Percentiles rank a stretch among this genome's conserved stretches.
These are phyloP conservation scores for Iberis pinnata DNA, from an alignment of 345 rosid species.

Conservation along the genomic window DNA sequence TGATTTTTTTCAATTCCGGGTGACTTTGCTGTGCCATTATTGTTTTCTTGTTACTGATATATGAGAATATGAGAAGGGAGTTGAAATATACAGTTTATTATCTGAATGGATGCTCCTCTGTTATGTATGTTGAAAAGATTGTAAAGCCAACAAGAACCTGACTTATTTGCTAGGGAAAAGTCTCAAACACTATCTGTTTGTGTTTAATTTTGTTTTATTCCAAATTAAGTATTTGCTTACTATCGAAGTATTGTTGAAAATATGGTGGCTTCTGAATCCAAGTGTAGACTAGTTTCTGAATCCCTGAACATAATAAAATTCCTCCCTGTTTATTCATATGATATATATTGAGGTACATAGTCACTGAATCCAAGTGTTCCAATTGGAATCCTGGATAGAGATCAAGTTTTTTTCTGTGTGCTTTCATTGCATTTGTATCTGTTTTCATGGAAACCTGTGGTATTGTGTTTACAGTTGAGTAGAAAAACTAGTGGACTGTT, in stretches of 20 bases:
- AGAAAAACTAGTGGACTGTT: slow-evolving; percentile 6
- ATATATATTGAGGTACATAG: slow-evolving; percentile 2
- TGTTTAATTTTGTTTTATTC: slow-evolving; percentile 1
- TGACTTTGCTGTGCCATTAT: too few species aligned
- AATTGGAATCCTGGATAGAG: slow-evolving; percentile 9
- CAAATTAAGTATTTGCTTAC: background rate
- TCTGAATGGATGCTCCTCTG: slow-evolving; percentile 7
- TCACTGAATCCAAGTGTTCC: slow-evolving; percentile 4
- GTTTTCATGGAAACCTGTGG: slow-evolving; percentile 6
- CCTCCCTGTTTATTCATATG: background rate
- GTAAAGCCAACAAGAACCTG: slow-evolving; percentile 6
- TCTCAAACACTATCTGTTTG: slow-evolving; percentile 13
- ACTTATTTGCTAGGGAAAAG: slow-evolving; percentile 14
- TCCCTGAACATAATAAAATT: background rate
- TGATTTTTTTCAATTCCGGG: too few species aligned
- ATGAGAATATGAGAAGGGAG: too few species aligned
- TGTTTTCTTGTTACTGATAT: too few species aligned
- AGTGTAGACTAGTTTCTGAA: slow-evolving; percentile 4
- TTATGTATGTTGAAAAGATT: slow-evolving; percentile 5
- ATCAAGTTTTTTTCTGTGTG: slow-evolving; percentile 13
- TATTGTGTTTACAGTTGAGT: slow-evolving; percentile 6
- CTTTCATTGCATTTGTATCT: slow-evolving; percentile 4
- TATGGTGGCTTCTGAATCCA: slow-evolving; percentile 5
- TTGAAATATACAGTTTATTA: slow-evolving; percentile 1
- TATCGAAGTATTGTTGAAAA: slow-evolving; percentile 3